Conservation (phyloP, 345 rosid genomes). For the Rhodamnia argentea region DNA sequence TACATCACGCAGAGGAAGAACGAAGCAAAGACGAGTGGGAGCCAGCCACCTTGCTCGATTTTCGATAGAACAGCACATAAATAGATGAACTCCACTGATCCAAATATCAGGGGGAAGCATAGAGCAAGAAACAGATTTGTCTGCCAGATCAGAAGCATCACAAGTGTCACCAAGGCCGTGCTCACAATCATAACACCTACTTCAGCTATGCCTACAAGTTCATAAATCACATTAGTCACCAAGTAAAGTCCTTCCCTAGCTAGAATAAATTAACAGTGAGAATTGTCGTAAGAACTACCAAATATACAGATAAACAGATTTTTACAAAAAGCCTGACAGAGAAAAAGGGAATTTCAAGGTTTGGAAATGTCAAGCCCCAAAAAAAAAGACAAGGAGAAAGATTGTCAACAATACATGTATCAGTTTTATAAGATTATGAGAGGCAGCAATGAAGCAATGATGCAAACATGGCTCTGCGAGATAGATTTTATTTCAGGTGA, state of each 20-base stretch:
- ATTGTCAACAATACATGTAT: neutral
- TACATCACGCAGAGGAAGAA: constrained; percentile 77
- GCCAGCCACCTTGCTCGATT: constrained; percentile 83
- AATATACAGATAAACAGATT: neutral
- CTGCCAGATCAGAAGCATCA: constrained; percentile 96
- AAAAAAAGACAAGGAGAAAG: neutral
- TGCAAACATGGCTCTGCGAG: neutral
- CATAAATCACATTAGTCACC: neutral
- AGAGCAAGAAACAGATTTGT: constrained; percentile 71
- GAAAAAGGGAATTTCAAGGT: neutral
- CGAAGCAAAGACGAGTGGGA: constrained; percentile 72
- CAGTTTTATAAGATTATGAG: neutral
- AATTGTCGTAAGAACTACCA: neutral
- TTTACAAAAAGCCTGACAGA: neutral
- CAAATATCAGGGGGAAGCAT: constrained; percentile 77
- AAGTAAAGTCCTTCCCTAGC: neutral
- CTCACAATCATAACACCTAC: constrained; percentile 95
- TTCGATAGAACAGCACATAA: constrained; percentile 75
- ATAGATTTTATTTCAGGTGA: neutral
- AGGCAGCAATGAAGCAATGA: neutral
- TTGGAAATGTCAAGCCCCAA: neutral
- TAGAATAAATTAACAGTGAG: neutral
- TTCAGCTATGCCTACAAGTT: constrained; percentile 80
- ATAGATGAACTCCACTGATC: constrained; percentile 69
- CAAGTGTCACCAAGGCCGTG: constrained; percentile 76